Evolutionary conservation across 176 grass and related monocot species (phyloP).

Genomic region (Oryza nivara): DNA sequence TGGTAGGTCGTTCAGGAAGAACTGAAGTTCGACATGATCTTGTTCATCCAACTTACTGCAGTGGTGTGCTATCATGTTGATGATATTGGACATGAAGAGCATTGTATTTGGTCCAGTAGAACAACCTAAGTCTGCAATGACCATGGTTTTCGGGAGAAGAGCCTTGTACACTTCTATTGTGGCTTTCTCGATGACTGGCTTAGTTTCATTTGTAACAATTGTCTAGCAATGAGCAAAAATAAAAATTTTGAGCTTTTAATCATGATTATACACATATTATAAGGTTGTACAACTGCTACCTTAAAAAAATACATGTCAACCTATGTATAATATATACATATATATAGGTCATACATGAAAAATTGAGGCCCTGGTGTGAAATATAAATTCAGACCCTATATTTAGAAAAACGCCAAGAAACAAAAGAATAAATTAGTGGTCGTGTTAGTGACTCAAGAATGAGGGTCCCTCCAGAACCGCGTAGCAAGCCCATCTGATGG

Average conservation of each 20-base stretch:
- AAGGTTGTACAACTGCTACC: no score
- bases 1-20: conserved; percentile 52
- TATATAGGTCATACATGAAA: no score
- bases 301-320: no score
- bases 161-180: conserved; percentile 10
- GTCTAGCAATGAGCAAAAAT: neutral
- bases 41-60: neutral
- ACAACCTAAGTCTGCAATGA: conserved; percentile 48
- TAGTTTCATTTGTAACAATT: conserved; percentile 17
- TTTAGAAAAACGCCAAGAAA: no score
- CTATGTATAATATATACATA: no score
- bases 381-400: no score
- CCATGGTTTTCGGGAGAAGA: conserved; percentile 29
- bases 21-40: conserved; percentile 28
- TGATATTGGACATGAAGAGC: conserved; percentile 27
- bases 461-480: no score
- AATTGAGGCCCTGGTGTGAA: no score
- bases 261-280: no score
- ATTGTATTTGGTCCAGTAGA: conserved; percentile 40
- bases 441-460: no score
- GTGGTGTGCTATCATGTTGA: neutral
- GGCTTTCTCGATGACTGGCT: conserved; percentile 20
- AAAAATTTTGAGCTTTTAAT: neutral
- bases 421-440: no score
- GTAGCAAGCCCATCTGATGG: no score